Percentiles rank a stretch among this genome's conserved stretches.
Conservation (phyloP, 331 rosid species). For the Quercus tomentella region DNA sequence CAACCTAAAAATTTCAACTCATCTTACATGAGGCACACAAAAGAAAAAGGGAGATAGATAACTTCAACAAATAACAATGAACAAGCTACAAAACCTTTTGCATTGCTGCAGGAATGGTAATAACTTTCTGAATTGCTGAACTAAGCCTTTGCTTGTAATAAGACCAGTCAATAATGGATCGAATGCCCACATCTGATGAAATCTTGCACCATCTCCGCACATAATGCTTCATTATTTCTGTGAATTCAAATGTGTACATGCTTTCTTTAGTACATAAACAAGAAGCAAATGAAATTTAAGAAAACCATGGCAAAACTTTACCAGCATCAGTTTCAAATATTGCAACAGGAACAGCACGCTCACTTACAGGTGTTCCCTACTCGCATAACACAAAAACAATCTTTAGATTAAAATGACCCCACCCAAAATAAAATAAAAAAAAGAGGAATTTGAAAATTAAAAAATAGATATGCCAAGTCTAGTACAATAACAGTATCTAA, state of each 20-base stretch:
- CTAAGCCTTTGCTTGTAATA: slow-evolving; percentile 95
- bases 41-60: slow-evolving; percentile 1
- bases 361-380: slow-evolving; percentile 99
- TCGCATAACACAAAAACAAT: slow-evolving; percentile 16
- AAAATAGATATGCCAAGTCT: background rate
- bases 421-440: slow-evolving; percentile 15
- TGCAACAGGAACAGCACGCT: slow-evolving; percentile 99
- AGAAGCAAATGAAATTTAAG: slow-evolving; percentile 4
- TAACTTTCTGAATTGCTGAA: slow-evolving; percentile 89
- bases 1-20: slow-evolving; percentile 54
- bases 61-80: slow-evolving; percentile 7
- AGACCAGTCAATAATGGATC: slow-evolving; percentile 95
- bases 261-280: slow-evolving; percentile 16
- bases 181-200: slow-evolving; percentile 82
- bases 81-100: slow-evolving; percentile 69
- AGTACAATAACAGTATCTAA: too few relatives aligned
- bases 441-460: background rate
- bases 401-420: background rate
- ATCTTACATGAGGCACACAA: slow-evolving; percentile 13
- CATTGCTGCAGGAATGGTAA: slow-evolving; percentile 99
- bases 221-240: slow-evolving; percentile 90
- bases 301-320: slow-evolving; percentile 29
- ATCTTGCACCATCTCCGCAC: slow-evolving; percentile 98
- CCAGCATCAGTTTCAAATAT: slow-evolving; percentile 95
- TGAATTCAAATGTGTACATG: slow-evolving; percentile 17